Percentiles rank a stretch among this genome's conserved stretches.
Conservation (phyloP, 148 eudicot genomes). For the Cornus controversa region DNA sequence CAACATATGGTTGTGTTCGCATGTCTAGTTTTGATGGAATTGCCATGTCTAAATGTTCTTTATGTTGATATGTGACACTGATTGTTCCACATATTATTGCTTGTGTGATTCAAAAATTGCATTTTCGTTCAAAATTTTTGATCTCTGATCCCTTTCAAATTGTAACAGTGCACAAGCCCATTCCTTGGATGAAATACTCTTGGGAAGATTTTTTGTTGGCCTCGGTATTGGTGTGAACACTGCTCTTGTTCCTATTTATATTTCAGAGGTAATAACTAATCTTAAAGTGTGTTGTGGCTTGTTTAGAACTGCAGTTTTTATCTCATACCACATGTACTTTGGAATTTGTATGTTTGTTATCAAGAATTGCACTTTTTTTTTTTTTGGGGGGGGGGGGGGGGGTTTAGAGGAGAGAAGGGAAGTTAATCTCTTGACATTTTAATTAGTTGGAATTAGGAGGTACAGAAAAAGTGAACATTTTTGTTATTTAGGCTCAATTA, state of each 20-base stretch:
- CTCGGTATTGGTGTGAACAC: conserved; percentile 89
- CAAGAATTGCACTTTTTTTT: background rate
- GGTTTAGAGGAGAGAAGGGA: background rate
- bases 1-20: background rate
- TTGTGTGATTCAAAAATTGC: background rate
- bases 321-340: background rate
- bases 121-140: background rate
- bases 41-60: background rate
- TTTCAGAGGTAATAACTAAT: conserved; percentile 67
- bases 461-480: too few species aligned
- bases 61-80: background rate
- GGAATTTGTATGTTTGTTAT: background rate
- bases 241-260: conserved; percentile 77
- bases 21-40: background rate
- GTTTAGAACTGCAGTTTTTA: background rate
- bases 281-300: background rate
- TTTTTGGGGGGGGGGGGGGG: background rate
- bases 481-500: too few species aligned
- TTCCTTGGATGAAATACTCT: conserved; percentile 62
- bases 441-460: conserved; percentile 1
- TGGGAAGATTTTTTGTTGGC: conserved; percentile 84
- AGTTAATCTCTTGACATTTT: background rate
- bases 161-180: conserved; percentile 77
- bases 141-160: conserved; percentile 7
- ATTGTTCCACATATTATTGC: background rate